phyloP scores from a whole-genome alignment of 495 filamentous ascomycete genomes.

The Aspergillus nidulans region DNA sequence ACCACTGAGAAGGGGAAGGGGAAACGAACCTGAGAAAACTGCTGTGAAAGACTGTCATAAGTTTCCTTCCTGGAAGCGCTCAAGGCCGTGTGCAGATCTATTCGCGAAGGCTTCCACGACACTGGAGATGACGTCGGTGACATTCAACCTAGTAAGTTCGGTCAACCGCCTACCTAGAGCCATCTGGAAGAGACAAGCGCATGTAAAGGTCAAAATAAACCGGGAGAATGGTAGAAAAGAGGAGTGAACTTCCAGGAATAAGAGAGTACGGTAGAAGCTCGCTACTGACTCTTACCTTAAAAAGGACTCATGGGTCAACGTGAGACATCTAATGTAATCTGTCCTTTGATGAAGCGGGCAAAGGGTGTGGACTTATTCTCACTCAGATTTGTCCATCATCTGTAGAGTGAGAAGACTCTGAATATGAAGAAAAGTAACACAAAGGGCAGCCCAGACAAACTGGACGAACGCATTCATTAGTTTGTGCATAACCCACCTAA shows the following conservation, averaged over 20 bases:
- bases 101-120: slow-evolving; percentile 9
- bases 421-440: too few species aligned
- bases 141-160: slow-evolving; percentile 5
- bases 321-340: too few species aligned
- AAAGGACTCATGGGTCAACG: too few species aligned
- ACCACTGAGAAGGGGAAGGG: background rate
- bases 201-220: background rate
- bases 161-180: slow-evolving; percentile 3
- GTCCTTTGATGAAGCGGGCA: too few species aligned
- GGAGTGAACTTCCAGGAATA: background rate
- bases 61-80: slow-evolving; percentile 1
- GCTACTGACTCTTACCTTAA: too few species aligned
- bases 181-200: background rate
- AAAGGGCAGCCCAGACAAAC: too few species aligned
- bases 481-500: too few species aligned
- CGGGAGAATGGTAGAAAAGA: background rate
- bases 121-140: slow-evolving; percentile 8
- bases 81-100: slow-evolving; percentile 1
- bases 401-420: too few species aligned
- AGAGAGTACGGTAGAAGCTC: too few species aligned
- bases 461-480: too few species aligned
- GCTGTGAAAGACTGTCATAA: background rate
- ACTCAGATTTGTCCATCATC: too few species aligned
- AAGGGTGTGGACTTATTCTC: too few species aligned
- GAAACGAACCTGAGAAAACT: slow-evolving; percentile 1